Base-by-base conservation (phyloP, 2,329 filamentous ascomycete species). In the Cladophialophora bantiana region DNA sequence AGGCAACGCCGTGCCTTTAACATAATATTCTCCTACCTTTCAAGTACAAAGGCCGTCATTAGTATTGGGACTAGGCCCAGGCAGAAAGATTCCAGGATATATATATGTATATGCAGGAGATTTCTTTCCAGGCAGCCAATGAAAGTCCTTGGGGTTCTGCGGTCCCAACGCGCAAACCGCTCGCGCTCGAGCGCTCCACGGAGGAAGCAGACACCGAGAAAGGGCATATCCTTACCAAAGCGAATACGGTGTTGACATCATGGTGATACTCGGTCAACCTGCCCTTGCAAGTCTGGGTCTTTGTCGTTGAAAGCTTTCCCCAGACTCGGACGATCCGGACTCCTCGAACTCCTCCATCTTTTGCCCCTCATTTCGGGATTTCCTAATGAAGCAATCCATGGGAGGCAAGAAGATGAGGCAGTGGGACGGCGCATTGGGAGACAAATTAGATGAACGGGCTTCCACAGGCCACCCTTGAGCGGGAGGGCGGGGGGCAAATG, bases 291-390 rank as follows among this genome's bases (percentile, higher is more conserved):
- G 36, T 13, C 12, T 26, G 26, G 26, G 4, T 13, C 20, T 52
- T 35, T 5, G 31, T 20, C 0, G 26, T 55, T 62, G 9, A 6
- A 15, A 15, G 35, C 35, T 45, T 55, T 65, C 62, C 62, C 48
- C 62, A 59, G 62, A 64, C 57, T 58, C 42, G 52, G 52, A 59
- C 45, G 42, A 59, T 59, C 45, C 35, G 45, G 15, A 10, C 18
- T 52, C 20, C 20, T 45, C 45, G 55, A 42, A 42, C 42, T 18
- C 26, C 40, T 58, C 59, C 20, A 36, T 38, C 18, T 45, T 31
- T 35, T 67, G 60, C 65, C 60, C 60, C 60, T 64, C 55, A 67
- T 54, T 58, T 50, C 65, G 60, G 65, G 32, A 50, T 50, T 62
- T 54, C 64, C 64, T 42, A 38, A 62, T 45, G 6, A 7, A 48